Conservation (phyloP, 768 basidiomycete genomes). For the Nevesoporus exiguus region DNA sequence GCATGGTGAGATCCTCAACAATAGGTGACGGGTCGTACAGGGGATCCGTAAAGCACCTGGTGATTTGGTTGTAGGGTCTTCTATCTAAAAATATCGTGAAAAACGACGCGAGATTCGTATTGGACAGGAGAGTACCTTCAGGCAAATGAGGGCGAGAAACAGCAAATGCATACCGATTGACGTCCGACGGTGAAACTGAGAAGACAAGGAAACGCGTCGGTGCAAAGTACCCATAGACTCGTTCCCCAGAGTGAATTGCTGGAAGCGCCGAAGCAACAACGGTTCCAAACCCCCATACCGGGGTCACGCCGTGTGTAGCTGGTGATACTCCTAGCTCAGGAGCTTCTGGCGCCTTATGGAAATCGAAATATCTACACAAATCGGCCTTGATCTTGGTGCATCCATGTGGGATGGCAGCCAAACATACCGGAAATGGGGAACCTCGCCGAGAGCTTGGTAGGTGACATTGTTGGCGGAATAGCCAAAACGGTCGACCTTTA, state of each 20-base stretch:
- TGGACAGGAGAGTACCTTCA: constrained; percentile 36
- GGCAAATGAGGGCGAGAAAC: constrained; percentile 62
- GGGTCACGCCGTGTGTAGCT: constrained; percentile 57
- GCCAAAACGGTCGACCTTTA: constrained; percentile 63
- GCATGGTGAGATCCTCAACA: constrained; percentile 63
- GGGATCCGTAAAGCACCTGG: constrained; percentile 54
- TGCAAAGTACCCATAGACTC: constrained; percentile 60
- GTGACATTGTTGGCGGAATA: constrained; percentile 72
- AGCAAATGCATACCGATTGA: constrained; percentile 52
- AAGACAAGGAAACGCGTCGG: constrained; percentile 56
- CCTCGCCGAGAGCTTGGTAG: constrained; percentile 55
- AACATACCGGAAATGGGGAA: constrained; percentile 37
- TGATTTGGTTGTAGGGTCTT: constrained; percentile 65
- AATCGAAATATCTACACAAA: constrained; percentile 64
- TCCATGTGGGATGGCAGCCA: background rate
- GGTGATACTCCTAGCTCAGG: constrained; percentile 34
- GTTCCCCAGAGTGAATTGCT: constrained; percentile 50
- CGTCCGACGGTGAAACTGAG: constrained; percentile 46
- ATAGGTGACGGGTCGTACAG: constrained; percentile 47
- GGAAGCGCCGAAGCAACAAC: constrained; percentile 48
- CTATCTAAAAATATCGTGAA: constrained; percentile 44
- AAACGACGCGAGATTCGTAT: background rate
- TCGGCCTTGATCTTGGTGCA: background rate
- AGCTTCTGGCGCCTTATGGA: constrained; percentile 47
- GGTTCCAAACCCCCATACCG: constrained; percentile 72